phyloP scores from a whole-genome alignment of 768 basidiomycete genomes.

The Sporobolomyces phaffii region DNA sequence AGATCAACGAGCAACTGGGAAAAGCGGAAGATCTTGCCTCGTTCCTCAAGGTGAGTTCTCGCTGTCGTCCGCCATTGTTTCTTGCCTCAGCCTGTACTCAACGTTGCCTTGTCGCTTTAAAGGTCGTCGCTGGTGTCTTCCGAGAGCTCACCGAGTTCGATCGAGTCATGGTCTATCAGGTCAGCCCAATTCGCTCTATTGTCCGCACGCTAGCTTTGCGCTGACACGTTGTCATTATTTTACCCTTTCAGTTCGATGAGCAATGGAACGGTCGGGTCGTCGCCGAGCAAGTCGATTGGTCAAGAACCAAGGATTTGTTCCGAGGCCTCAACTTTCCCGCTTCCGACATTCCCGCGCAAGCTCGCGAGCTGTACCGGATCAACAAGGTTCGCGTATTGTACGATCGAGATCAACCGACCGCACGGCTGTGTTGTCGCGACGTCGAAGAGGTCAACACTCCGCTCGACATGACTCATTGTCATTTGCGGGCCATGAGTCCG shows the following conservation, averaged over 20 bases:
- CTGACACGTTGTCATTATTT: too few species aligned
- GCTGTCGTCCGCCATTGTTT: too few species aligned
- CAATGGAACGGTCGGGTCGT: constrained; percentile 51
- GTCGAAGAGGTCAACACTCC: constrained; percentile 63
- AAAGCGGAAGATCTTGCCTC: constrained; percentile 60
- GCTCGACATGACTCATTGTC: constrained; percentile 76
- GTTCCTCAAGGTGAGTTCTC: constrained; percentile 51
- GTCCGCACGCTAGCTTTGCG: too few species aligned
- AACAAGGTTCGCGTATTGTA: constrained; percentile 76
- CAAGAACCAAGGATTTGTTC: constrained; percentile 64
- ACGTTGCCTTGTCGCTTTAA: constrained; percentile 37
- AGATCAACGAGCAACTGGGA: constrained; percentile 74
- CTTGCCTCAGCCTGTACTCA: not conserved
- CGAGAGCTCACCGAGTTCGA: constrained; percentile 78
- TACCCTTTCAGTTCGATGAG: constrained; percentile 45
- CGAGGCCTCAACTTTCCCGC: constrained; percentile 68
- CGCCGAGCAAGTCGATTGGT: constrained; percentile 74
- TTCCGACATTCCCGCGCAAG: constrained; percentile 53
- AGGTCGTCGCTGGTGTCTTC: constrained; percentile 65
- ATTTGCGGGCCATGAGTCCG: constrained; percentile 78
- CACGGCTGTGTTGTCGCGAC: constrained; percentile 61
- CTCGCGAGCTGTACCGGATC: constrained; percentile 61
- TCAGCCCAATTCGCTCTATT: not conserved
- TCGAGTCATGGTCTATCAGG: constrained; percentile 71
- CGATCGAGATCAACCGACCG: constrained; percentile 65